phyloP scores from a whole-genome alignment of 176 grass and related monocot species.

The Bonia amplexicaulis region DNA sequence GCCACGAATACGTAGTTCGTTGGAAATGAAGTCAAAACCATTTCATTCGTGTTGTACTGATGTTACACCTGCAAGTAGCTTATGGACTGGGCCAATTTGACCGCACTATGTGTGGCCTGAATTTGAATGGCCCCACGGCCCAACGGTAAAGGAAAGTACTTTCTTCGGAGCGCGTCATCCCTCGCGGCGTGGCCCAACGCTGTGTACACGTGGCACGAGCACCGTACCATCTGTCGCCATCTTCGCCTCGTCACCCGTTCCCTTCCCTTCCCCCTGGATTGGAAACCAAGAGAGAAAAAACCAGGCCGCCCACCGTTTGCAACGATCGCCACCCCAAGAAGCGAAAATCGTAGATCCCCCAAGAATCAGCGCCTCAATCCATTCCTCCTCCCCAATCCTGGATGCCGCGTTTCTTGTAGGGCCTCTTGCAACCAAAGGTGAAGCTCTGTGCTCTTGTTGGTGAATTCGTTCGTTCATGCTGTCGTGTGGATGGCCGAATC shows the following conservation, averaged over 20 bases:
- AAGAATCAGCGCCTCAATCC: not conserved
- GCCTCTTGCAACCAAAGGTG: not conserved
- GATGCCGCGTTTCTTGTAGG: not conserved
- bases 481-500: not conserved
- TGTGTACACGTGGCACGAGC: too few species aligned
- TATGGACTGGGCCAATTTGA: too few species aligned
- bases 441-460: not conserved
- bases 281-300: not conserved
- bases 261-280: not conserved
- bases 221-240: not conserved
- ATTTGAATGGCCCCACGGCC: too few species aligned
- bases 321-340: not conserved
- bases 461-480: not conserved
- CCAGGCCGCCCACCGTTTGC: slow-evolving; percentile 20
- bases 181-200: too few species aligned
- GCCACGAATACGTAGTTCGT: too few species aligned
- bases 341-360: not conserved
- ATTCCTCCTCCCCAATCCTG: not conserved
- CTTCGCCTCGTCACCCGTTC: not conserved
- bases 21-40: too few species aligned
- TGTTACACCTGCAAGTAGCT: too few species aligned
- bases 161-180: too few species aligned
- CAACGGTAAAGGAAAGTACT: too few species aligned
- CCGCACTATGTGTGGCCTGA: too few species aligned
- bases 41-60: too few species aligned